These are phyloP conservation scores for Cardiosporidium cionae DNA, from an alignment of 169 alveolate genomes.

Conservation along the genomic window DNA sequence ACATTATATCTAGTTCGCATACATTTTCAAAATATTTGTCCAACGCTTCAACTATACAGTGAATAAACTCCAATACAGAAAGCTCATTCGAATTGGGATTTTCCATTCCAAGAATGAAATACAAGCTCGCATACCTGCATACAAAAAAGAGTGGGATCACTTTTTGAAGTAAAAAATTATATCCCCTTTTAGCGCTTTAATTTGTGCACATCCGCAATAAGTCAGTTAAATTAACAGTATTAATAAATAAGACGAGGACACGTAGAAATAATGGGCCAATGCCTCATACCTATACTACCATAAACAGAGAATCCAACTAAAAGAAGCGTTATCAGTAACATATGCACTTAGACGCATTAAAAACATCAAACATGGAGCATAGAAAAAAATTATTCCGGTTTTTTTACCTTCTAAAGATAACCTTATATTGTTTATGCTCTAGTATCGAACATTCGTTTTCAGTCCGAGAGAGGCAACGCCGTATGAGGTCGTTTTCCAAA, in stretches of 20 bases:
- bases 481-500: conserved; percentile 93
- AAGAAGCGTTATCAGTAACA: background rate
- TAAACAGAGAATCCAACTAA: background rate
- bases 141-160: background rate
- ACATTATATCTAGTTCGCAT: conserved; percentile 90
- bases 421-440: conserved; percentile 89
- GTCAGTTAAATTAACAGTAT: background rate
- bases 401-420: conserved; percentile 68
- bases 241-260: background rate
- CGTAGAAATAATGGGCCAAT: background rate
- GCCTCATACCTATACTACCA: background rate
- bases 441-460: conserved; percentile 92
- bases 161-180: too few relatives aligned
- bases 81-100: conserved; percentile 84
- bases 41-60: conserved; percentile 91
- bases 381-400: too few relatives aligned
- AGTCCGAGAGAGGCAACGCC: conserved; percentile 91
- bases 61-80: conserved; percentile 92
- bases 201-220: too few relatives aligned
- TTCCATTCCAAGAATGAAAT: conserved; percentile 84
- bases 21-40: conserved; percentile 94
- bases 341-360: too few relatives aligned
- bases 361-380: too few relatives aligned
- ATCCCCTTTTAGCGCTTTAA: background rate
- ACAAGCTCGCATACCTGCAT: conserved; percentile 91